These are phyloP conservation scores for Gamsiella multidivaricata DNA, from an alignment of 192 early-diverging fungal species.

Conservation along the genomic window DNA sequence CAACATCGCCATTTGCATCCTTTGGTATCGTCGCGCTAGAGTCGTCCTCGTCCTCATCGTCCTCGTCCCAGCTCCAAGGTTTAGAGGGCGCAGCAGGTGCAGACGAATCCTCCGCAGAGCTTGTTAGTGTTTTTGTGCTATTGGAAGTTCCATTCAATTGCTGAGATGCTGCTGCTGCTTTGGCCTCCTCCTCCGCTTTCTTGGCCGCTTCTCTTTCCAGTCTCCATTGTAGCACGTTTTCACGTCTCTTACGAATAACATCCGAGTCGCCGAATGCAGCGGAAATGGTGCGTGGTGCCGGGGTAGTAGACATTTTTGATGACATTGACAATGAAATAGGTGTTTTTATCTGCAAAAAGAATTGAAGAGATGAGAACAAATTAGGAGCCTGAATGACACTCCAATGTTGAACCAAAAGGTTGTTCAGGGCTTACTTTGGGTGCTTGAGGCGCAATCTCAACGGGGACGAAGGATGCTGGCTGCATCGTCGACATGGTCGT, in stretches of 20 bases:
- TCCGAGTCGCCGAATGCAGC: constrained; percentile 60
- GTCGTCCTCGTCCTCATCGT: constrained; percentile 71
- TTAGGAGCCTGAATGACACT: not conserved
- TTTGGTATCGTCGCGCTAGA: constrained; percentile 1
- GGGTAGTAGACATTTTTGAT: constrained; percentile 21
- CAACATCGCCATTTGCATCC: constrained; percentile 31
- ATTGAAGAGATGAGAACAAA: not conserved
- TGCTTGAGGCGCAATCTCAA: constrained; percentile 9
- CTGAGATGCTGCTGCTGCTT: constrained; percentile 19
- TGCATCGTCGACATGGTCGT: not conserved
- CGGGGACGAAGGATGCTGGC: not conserved
- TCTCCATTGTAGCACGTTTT: constrained; percentile 86
- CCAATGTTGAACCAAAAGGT: not conserved
- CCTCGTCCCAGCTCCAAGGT: constrained; percentile 70
- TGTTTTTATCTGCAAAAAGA: constrained; percentile 23
- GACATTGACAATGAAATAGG: constrained; percentile 28
- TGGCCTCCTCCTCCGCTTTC: constrained; percentile 60
- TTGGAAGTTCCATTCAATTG: not conserved
- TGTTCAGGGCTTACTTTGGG: constrained; percentile 4
- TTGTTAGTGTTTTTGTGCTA: not conserved
- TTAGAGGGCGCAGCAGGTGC: constrained; percentile 48
- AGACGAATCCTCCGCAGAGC: not conserved
- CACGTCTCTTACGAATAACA: constrained; percentile 79
- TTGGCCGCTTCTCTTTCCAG: constrained; percentile 68
- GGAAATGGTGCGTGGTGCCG: constrained; percentile 37